Evolutionary conservation across 2,329 filamentous ascomycete genomes (phyloP), one percentile per base, ranked within the genome.

Genomic region (Huntiella decipiens): DNA sequence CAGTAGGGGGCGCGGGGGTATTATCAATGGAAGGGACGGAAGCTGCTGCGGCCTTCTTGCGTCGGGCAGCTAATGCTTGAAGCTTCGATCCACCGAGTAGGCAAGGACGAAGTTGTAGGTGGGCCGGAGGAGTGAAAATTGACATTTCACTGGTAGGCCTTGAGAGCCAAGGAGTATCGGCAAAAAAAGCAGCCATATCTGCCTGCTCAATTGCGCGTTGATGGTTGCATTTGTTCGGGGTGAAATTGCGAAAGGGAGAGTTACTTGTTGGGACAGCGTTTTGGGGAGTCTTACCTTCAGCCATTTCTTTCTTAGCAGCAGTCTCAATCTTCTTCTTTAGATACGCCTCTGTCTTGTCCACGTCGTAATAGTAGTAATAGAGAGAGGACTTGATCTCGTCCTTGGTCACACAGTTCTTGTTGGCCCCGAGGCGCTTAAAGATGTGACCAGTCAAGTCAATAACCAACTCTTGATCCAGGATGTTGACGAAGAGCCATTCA

Each of bases 41-140:
- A 4, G 79, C 77, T 28, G 77, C 77, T 11, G 77, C 77, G 60
- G 86, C 93, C 62, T 83, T 87, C 58, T 86, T 87, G 22, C 86
- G 73, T 45, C 83, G 81, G 32, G 85, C 85, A 44, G 88, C 87
- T 37, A 98, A 66, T 41, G 85, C 85, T 54, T 93, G 88, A 39
- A 98, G 67, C 56, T 98, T 98, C 4, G 88, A 93, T 32, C 91
- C 92, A 28, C 91, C 92, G 2, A 94, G 62, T 0, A 98, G 66
- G 41, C 64, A 66, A 45, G 71, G 76, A 51, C 33, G 71, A 28
- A 28, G 22, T 28, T 28, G 22, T 28, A 28, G 22, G 8, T 8
- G 22, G 12, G 54, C 51, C 49, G 60, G 74, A 36, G 77, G 67
- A 43, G 82, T 62, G 34, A 87, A 71, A 12, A 79, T 68, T 12